phyloP scores from a whole-genome alignment of 1,284 basidiomycete species.

The Porodaedalea pini region DNA sequence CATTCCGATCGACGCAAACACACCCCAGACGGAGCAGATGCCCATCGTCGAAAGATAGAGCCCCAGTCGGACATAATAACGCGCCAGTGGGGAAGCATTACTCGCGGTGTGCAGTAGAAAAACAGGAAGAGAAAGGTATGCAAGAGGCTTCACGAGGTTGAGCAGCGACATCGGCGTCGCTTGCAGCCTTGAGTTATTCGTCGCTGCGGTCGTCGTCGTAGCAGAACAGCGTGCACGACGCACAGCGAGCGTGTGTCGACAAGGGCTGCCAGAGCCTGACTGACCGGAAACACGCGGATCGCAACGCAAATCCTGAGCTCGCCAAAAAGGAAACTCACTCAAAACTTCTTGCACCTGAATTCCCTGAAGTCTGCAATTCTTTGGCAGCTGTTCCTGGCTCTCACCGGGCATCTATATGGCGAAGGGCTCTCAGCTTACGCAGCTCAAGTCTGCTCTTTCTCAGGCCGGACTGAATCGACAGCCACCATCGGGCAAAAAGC shows the following conservation, averaged over 20 bases:
- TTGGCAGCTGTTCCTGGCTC: background rate
- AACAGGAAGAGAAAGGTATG: conserved; percentile 68
- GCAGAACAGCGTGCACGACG: background rate
- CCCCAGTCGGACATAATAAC: conserved; percentile 72
- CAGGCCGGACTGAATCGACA: conserved; percentile 71
- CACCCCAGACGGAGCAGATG: conserved; percentile 73
- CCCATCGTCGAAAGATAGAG: conserved; percentile 76
- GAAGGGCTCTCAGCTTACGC: conserved; percentile 78
- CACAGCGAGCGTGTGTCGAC: background rate
- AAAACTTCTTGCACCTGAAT: background rate
- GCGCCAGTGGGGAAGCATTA: conserved; percentile 48
- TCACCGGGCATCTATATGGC: conserved; percentile 39
- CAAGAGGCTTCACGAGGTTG: conserved; percentile 60
- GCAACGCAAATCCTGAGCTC: conserved; percentile 7
- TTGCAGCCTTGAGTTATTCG: background rate
- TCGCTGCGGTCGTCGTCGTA: background rate
- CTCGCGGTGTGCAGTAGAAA: conserved; percentile 59
- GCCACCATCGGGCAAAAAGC: conserved; percentile 61
- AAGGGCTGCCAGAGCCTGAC: background rate
- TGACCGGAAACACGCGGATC: background rate
- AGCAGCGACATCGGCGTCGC: conserved; percentile 54
- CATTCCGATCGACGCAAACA: conserved; percentile 70
- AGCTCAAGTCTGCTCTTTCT: conserved; percentile 81
- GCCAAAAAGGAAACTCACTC: conserved; percentile 10
- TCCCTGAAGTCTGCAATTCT: background rate